Evolutionary conservation across 2,329 filamentous ascomycete species (phyloP), one percentile per base, ranked within the genome.

Genomic region (Epichloe festucae): DNA sequence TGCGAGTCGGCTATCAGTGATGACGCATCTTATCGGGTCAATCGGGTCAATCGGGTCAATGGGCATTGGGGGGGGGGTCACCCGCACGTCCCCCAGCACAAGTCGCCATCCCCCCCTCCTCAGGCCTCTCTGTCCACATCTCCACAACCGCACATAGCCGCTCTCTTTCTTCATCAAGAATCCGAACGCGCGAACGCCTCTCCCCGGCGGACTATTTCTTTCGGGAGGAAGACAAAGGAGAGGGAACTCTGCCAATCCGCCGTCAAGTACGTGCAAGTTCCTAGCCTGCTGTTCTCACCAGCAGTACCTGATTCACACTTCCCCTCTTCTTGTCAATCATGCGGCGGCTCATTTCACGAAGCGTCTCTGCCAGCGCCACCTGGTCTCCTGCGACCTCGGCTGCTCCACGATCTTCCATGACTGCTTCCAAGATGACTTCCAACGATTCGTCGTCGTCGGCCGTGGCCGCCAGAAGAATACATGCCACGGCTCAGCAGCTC

Each of bases 401-500:
- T 47, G 57, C 54, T 51, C 58, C 55, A 50, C 60, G 57, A 56
- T 59, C 56, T 40, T 54, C 58, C 55, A 58, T 59, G 53, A 55
- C 59, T n/a, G 56, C 59, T 35, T 57, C 62, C 55, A 70, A 63
- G 60, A 69, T 71, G 59, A 56, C 67, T 23, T 63, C 68, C 48
- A 60, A 58, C 53, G 62, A 59, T 45, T 53, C 53, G 44, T 52
- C 57, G n/a, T 64, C 68, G 38, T 58, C 66, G 40, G 50, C 50
- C 46, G 57, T 68, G 48, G 73, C 76, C 53, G 66, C 70, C 49
- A 70, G 78, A 61, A 72, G 78, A 62, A 67, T 84, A 57, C 76
- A 81, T 59, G 77, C 75, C 57, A 80, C 79, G 35, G 73, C 74
- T 11, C 72, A 71, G 59, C 75, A 80, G 58, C 71, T 81, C 45